Percentiles rank a stretch among this genome's conserved stretches.
Evolutionary conservation across 225 moss, liverwort and hornwort genomes (phyloP).

Genomic region (Polytrichum formosum): DNA sequence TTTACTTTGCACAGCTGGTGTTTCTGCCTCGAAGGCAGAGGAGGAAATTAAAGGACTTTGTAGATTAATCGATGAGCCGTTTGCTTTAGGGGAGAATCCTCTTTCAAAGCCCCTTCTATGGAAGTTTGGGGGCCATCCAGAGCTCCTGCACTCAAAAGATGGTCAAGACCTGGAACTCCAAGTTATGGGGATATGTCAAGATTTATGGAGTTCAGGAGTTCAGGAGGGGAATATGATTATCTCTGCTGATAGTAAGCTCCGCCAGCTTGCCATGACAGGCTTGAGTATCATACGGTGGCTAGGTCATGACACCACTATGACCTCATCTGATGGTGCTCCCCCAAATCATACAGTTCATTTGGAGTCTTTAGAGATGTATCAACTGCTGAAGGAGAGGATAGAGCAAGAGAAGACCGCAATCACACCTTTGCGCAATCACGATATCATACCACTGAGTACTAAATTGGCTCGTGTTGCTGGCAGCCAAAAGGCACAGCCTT

Average conservation of each 20-base stretch:
- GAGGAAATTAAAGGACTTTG: slow-evolving; percentile 46
- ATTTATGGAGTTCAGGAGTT: slow-evolving; percentile 41
- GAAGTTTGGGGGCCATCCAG: slow-evolving; percentile 92
- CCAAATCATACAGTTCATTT: slow-evolving; percentile 16
- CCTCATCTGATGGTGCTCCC: slow-evolving; percentile 5
- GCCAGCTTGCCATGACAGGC: slow-evolving; percentile 55
- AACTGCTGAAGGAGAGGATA: slow-evolving; percentile 58
- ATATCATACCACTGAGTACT: slow-evolving; percentile 34
- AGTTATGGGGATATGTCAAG: slow-evolving; percentile 55
- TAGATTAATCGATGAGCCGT: slow-evolving; percentile 59
- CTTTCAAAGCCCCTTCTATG: slow-evolving; percentile 70
- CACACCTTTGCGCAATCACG: slow-evolving; percentile 34
- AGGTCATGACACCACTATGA: slow-evolving; percentile 38
- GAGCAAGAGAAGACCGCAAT: slow-evolving; percentile 24
- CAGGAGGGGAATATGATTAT: slow-evolving; percentile 19
- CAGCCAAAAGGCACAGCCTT: too few relatives aligned
- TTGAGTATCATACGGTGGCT: slow-evolving; percentile 81
- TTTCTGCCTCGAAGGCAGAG: slow-evolving; percentile 34
- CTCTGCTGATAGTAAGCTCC: slow-evolving; percentile 28
- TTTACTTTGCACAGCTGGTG: slow-evolving; percentile 17
- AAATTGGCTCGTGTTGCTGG: too few relatives aligned
- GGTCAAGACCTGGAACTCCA: slow-evolving; percentile 57
- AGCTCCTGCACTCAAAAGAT: slow-evolving; percentile 55
- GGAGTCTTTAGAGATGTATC: slow-evolving; percentile 48
- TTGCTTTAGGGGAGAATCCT: slow-evolving; percentile 55